These are phyloP conservation scores for Pythium sp. DNA, from an alignment of 352 stramenopile genomes.

Conservation along the genomic window DNA sequence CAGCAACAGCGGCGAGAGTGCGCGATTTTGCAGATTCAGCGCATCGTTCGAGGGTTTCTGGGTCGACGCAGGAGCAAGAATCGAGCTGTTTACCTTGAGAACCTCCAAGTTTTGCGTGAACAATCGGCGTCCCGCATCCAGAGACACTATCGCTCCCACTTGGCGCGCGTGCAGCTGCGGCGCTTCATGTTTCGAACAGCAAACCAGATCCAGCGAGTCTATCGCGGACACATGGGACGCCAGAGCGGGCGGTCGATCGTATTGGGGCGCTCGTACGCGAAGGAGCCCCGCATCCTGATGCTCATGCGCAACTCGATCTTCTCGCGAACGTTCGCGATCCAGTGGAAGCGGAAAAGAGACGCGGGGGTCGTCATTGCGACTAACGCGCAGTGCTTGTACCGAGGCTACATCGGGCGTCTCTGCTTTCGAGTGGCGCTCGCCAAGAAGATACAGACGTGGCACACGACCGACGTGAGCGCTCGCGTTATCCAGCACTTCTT, in stretches of 20 bases:
- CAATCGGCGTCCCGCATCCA: conserved; percentile 44
- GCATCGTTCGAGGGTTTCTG: conserved; percentile 37
- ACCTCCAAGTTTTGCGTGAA: conserved; percentile 24
- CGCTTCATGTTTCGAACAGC: conserved; percentile 37
- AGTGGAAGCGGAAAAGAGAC: conserved; percentile 64
- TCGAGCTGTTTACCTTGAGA: conserved; percentile 19
- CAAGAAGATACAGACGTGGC: conserved; percentile 28
- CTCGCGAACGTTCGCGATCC: conserved; percentile 41
- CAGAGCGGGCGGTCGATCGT: conserved; percentile 31
- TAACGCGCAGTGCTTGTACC: conserved; percentile 36
- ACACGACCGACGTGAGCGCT: conserved; percentile 36
- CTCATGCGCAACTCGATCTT: conserved; percentile 49
- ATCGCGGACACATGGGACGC: conserved; percentile 48
- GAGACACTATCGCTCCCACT: conserved; percentile 44
- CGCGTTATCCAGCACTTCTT: conserved; percentile 73
- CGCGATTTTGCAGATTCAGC: conserved; percentile 35
- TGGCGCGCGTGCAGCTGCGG: conserved; percentile 39
- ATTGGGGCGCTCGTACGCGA: conserved; percentile 37
- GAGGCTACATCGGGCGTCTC: conserved; percentile 53
- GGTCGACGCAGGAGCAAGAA: conserved; percentile 28
- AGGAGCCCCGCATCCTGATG: conserved; percentile 45
- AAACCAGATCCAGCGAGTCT: conserved; percentile 49
- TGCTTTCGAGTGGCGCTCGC: conserved; percentile 28
- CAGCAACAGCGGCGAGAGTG: conserved; percentile 13
- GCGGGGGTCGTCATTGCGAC: conserved; percentile 35